A percentile compares a stretch with the other conserved stretches of the same genome.
Evolutionary conservation across 345 rosid genomes (phyloP).

Genomic region (Barbarea vulgaris): DNA sequence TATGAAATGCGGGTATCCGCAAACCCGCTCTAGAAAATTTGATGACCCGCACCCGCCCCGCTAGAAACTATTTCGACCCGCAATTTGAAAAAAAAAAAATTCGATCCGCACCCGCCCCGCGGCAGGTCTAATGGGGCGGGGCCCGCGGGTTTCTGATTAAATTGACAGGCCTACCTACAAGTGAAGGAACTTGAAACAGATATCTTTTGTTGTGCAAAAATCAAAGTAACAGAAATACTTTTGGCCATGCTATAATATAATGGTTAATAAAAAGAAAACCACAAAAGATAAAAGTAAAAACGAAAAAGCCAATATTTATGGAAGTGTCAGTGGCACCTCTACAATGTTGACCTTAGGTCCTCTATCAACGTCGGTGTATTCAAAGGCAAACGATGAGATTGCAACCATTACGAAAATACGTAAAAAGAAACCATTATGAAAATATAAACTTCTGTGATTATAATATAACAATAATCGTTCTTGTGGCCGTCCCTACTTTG

Average conservation of each 20-base stretch:
- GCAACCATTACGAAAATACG: neutral
- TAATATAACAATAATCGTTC: neutral
- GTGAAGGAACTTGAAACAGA: neutral
- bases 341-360: neutral
- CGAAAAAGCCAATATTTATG: slow-evolving; percentile 22
- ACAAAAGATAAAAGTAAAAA: neutral
- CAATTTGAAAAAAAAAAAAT: too few species aligned
- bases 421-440: neutral
- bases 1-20: too few species aligned
- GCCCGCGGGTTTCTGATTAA: too few species aligned
- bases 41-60: too few species aligned
- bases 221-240: neutral
- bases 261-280: neutral
- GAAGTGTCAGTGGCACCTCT: slow-evolving; percentile 29
- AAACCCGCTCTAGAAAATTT: too few species aligned
- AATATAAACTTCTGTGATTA: neutral
- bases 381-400: neutral
- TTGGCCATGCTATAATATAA: neutral
- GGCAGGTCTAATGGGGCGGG: too few species aligned
- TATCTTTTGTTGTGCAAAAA: neutral
- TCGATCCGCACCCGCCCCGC: too few species aligned
- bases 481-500: neutral
- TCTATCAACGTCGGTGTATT: neutral
- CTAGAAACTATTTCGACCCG: too few species aligned
- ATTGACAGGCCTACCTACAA: too few species aligned